A percentile compares a stretch with the other conserved stretches of the same genome.
These are phyloP conservation scores for Pseudoneurospora amorphoporcata DNA, from an alignment of 495 filamentous ascomycete species.

Conservation along the genomic window DNA sequence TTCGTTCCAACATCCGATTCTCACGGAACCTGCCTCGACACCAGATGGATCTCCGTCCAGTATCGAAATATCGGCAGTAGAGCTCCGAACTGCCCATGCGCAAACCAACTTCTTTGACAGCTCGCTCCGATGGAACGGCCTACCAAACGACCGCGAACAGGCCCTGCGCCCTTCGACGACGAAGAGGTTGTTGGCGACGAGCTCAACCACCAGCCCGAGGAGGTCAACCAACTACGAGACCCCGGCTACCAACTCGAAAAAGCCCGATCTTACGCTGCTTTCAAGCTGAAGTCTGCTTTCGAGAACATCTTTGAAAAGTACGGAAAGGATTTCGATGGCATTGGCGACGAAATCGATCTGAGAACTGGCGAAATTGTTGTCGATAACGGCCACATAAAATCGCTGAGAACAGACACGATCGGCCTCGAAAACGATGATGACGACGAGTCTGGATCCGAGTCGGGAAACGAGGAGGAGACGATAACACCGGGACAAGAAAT, in stretches of 20 bases:
- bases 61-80: neutral
- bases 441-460: conserved; percentile 4
- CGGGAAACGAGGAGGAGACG: conserved; percentile 18
- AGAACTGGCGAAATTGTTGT: conserved; percentile 67
- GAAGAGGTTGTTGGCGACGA: conserved; percentile 34
- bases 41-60: neutral
- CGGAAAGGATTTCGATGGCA: conserved; percentile 63
- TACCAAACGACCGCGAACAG: conserved; percentile 45
- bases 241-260: conserved; percentile 44
- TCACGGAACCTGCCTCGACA: neutral
- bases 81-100: neutral
- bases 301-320: conserved; percentile 87
- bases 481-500: conserved; percentile 9
- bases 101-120: neutral
- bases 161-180: conserved; percentile 25
- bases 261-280: conserved; percentile 49
- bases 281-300: conserved; percentile 65
- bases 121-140: conserved; percentile 43
- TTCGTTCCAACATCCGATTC: neutral
- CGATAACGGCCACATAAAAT: conserved; percentile 71
- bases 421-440: conserved; percentile 33
- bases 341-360: conserved; percentile 40
- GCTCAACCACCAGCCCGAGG: conserved; percentile 28
- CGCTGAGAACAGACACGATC: conserved; percentile 28
- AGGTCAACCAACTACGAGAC: conserved; percentile 34